phyloP scores from a whole-genome alignment of 2,329 filamentous ascomycete species.

The Cryphonectria parasitica region DNA sequence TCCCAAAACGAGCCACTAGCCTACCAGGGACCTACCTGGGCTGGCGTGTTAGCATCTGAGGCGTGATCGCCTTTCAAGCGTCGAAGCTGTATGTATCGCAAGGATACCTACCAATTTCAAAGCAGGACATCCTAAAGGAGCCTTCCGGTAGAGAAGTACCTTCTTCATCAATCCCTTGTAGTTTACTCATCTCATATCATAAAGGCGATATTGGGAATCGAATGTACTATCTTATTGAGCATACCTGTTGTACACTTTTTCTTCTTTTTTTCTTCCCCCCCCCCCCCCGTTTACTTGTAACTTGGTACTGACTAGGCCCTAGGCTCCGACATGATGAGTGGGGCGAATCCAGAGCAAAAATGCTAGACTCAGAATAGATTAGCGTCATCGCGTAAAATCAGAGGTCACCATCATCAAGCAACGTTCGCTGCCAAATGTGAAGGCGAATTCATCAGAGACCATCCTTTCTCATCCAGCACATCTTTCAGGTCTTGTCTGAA shows the following conservation, averaged over 20 bases:
- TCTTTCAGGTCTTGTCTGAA: constrained; percentile 13
- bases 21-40: not conserved
- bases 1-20: not conserved
- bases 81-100: not conserved
- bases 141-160: not conserved
- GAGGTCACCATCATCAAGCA: constrained; percentile 19
- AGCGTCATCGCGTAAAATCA: constrained; percentile 14
- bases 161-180: not conserved
- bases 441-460: not conserved
- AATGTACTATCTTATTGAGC: not conserved
- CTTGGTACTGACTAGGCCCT: not conserved
- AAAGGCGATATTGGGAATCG: not conserved
- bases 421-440: not conserved
- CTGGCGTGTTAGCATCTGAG: not conserved
- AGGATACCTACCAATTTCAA: not conserved
- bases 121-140: not conserved
- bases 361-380: not conserved
- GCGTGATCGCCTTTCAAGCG: not conserved
- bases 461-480: constrained; percentile 9
- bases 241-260: not conserved
- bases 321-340: not conserved
- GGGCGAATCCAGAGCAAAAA: not conserved
- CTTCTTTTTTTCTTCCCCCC: too few relatives aligned
- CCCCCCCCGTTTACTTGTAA: too few relatives aligned
- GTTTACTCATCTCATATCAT: not conserved